A percentile compares a stretch with the other conserved stretches of the same genome.
These are phyloP conservation scores for Yamadazyma nakazawae DNA, from an alignment of 805 yeast species.

Conservation along the genomic window DNA sequence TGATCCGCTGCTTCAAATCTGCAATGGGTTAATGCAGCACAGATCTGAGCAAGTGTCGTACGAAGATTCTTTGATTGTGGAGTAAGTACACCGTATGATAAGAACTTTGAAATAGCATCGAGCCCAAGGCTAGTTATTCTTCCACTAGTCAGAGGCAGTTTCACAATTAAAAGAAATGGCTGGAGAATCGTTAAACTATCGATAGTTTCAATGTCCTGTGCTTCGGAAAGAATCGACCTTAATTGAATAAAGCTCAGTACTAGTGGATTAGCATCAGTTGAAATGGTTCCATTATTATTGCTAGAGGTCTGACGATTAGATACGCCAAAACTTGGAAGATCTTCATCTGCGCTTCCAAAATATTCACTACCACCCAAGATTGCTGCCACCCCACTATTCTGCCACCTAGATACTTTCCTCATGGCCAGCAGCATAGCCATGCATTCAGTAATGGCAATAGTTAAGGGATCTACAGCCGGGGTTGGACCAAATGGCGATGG, in stretches of 20 bases:
- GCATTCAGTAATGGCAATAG: constrained; percentile 86
- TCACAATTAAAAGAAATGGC: constrained; percentile 82
- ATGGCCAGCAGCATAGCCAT: constrained; percentile 81
- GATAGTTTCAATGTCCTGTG: constrained; percentile 48
- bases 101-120: constrained; percentile 67
- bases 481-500: background rate
- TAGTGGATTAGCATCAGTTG: constrained; percentile 42
- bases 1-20: constrained; percentile 95
- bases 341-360: constrained; percentile 42
- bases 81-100: constrained; percentile 66
- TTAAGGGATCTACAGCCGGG: constrained; percentile 65
- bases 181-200: constrained; percentile 74
- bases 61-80: constrained; percentile 51
- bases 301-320: constrained; percentile 1
- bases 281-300: background rate
- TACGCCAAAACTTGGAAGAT: constrained; percentile 16
- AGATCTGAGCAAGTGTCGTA: constrained; percentile 59
- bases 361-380: constrained; percentile 65
- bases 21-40: constrained; percentile 83
- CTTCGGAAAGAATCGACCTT: constrained; percentile 63
- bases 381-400: constrained; percentile 80
- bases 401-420: constrained; percentile 68
- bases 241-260: constrained; percentile 77
- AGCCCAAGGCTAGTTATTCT: constrained; percentile 79
- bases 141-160: constrained; percentile 84